A percentile compares a stretch with the other conserved stretches of the same genome.
Evolutionary conservation across 768 basidiomycete genomes (phyloP).

Genomic region (Leccinum incarnatum): DNA sequence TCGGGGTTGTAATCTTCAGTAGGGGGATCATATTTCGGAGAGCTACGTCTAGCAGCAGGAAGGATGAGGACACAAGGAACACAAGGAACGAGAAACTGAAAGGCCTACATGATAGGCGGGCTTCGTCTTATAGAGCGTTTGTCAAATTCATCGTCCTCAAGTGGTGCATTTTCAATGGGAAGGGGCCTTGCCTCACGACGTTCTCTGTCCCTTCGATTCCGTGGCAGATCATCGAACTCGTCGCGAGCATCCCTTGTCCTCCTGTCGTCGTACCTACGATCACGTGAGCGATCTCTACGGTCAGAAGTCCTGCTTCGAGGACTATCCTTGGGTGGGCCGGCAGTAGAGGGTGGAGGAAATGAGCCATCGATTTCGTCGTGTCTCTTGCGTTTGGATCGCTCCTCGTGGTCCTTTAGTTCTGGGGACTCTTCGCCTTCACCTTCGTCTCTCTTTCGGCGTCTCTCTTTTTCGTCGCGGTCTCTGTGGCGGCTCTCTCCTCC

Average conservation of each 20-base stretch:
- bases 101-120: constrained; percentile 46
- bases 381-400: constrained; percentile 64
- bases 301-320: constrained; percentile 45
- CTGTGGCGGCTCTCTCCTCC: constrained; percentile 55
- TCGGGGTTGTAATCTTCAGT: constrained; percentile 78
- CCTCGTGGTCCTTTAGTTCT: constrained; percentile 46
- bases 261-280: constrained; percentile 56
- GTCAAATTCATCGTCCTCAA: constrained; percentile 33
- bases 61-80: constrained; percentile 2
- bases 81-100: constrained; percentile 6
- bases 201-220: constrained; percentile 42
- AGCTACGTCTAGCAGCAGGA: constrained; percentile 51
- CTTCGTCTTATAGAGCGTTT: constrained; percentile 34
- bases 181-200: constrained; percentile 39
- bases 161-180: constrained; percentile 40
- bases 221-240: constrained; percentile 58
- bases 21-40: constrained; percentile 66
- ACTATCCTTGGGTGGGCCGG: constrained; percentile 42
- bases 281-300: constrained; percentile 48
- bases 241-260: constrained; percentile 47
- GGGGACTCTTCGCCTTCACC: constrained; percentile 50
- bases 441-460: constrained; percentile 71
- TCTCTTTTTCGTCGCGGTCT: constrained; percentile 47
- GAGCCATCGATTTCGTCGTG: constrained; percentile 53
- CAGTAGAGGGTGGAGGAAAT: constrained; percentile 38